Conservation (phyloP, 192 early-diverging fungal genomes). For the Coemansia sp. region DNA sequence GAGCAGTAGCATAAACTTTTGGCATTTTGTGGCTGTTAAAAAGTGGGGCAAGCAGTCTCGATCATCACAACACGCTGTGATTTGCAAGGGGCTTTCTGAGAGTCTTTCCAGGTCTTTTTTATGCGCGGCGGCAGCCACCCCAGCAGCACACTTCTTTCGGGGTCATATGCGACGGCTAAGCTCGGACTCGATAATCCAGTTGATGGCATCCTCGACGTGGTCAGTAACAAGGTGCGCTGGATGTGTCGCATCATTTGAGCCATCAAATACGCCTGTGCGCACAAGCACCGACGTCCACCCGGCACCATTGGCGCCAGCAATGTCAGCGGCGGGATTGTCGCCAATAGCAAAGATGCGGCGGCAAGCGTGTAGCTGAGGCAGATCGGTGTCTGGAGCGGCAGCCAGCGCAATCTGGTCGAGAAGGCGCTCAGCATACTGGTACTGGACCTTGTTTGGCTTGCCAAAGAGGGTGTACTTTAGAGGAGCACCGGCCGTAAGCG, state of each 20-base stretch:
- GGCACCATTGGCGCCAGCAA: slow-evolving; percentile 71
- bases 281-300: slow-evolving; percentile 77
- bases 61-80: not conserved
- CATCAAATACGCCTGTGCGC: slow-evolving; percentile 68
- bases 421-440: slow-evolving; percentile 65
- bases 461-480: slow-evolving; percentile 76
- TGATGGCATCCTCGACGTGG: slow-evolving; percentile 69
- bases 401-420: slow-evolving; percentile 43
- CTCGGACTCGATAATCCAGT: slow-evolving; percentile 48
- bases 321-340: slow-evolving; percentile 73
- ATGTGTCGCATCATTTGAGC: slow-evolving; percentile 57
- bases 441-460: slow-evolving; percentile 81
- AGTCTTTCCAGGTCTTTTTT: not conserved
- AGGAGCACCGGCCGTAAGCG: slow-evolving; percentile 30
- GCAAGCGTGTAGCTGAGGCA: slow-evolving; percentile 2
- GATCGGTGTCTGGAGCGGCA: slow-evolving; percentile 14
- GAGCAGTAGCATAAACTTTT: not conserved
- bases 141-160: not conserved
- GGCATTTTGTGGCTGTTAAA: not conserved
- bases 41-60: not conserved
- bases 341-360: slow-evolving; percentile 63
- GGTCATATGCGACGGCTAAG: slow-evolving; percentile 4
- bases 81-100: not conserved
- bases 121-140: slow-evolving; percentile 7
- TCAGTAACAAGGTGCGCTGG: slow-evolving; percentile 65